Base-by-base conservation (phyloP, 805 yeast genomes). In the Torulaspora gathmanii region DNA sequence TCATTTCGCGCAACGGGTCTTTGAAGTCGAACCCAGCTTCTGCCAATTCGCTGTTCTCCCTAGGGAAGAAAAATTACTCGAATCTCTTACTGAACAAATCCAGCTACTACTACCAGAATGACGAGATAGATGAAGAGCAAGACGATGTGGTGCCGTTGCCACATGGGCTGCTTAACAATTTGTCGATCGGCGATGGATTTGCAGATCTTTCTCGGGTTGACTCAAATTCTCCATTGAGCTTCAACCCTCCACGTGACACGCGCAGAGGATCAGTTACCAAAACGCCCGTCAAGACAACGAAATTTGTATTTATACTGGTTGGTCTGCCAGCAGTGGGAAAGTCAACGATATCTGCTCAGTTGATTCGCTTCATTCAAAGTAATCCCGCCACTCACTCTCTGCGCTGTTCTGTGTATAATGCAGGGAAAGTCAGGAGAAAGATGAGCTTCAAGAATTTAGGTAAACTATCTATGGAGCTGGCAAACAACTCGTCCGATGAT, bases 311-410 rank as follows among this genome's bases (percentile, higher is more conserved):
- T 44, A 80, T 84, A 9, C 72, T 85, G 67, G 86, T 84, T 9
- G 91, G 91, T 0, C 67, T 84, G 27, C 91, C 91, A 1, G 91
- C 91, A 1, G 68, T 84, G 40, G 91, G 91, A 6, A 84, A 84
- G 60, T 80, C 86, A 2, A 81, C 86, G 49, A 76, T 83, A 42
- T 80, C 89, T 26, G 78, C 78, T 49, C 82, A 82, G 55, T 56
- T 84, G 71, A 69, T 73, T 68, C 60, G 79, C 67, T 69, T 77
- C 75, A 79, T 73, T 64, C 63, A 83, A 17, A 37, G 40, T 4
- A 46, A 54, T 11, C 49, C 51, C 12, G 22, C 42, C 1, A 60
- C 64, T 1, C 45, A 47, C 19, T 46, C 49, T 31, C 49, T 68
- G 47, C 64, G 69, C 30, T 66, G 69, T 37, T 58, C 60, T 33